Percentiles rank a stretch among this genome's conserved stretches.
Evolutionary conservation across 768 basidiomycete species (phyloP).

Genomic region (Asterophora parasitica): DNA sequence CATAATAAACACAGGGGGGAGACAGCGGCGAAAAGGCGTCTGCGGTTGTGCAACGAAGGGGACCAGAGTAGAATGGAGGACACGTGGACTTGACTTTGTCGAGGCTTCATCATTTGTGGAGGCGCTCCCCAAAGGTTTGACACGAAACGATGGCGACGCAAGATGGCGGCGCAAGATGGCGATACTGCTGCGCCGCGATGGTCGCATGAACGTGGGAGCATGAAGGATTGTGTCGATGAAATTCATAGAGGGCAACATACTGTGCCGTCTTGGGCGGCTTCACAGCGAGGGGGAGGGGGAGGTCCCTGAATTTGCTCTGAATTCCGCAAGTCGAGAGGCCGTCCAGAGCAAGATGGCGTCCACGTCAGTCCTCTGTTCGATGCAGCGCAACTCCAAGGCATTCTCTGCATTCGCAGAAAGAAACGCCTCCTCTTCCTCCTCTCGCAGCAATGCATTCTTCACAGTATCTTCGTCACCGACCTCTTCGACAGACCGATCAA

Average conservation of each 20-base stretch:
- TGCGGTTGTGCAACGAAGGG: conserved; percentile 1
- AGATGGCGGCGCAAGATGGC: no score
- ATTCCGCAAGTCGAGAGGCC: conserved; percentile 10
- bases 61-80: not conserved
- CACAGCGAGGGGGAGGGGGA: not conserved
- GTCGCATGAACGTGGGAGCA: no score
- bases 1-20: not conserved
- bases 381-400: conserved; percentile 18
- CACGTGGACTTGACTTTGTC: no score
- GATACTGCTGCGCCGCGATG: no score
- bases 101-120: no score
- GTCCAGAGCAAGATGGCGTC: conserved; percentile 23
- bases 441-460: not conserved
- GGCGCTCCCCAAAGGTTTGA: no score
- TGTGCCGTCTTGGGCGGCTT: no score
- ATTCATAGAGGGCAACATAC: no score
- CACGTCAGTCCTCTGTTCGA: conserved; percentile 23
- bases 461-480: not conserved
- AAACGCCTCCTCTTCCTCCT: conserved; percentile 17
- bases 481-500: not conserved
- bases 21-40: not conserved
- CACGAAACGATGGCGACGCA: no score
- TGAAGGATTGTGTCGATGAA: no score
- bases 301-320: not conserved
- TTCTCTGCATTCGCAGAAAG: conserved; percentile 18